A percentile compares a stretch with the other conserved stretches of the same genome.
Conservation (phyloP, 129 eudicot genomes). For the Artemisia argyi region DNA sequence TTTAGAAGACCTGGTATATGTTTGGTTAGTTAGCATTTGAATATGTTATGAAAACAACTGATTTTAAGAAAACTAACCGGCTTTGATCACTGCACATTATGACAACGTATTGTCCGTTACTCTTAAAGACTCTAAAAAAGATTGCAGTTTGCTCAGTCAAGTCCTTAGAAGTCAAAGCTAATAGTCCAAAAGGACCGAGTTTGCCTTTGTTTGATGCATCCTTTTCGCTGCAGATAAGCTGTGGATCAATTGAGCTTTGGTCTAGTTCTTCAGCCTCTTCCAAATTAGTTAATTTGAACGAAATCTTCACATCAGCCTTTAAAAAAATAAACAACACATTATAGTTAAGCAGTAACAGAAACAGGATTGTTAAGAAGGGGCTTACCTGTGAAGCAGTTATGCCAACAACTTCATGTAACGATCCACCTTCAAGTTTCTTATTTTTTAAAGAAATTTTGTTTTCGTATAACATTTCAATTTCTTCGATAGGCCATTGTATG, state of each 20-base stretch:
- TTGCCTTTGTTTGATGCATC: constrained; percentile 44
- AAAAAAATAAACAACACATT: background rate
- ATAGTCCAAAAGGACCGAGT: constrained; percentile 79
- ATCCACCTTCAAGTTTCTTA: constrained; percentile 30
- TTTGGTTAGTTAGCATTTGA: background rate
- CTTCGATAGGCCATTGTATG: constrained; percentile 41
- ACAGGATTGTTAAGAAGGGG: too few relatives aligned
- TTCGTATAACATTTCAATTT: constrained; percentile 24
- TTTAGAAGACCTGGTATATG: constrained; percentile 47
- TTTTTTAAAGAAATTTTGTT: constrained; percentile 13
- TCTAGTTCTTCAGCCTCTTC: constrained; percentile 47
- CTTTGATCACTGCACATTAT: constrained; percentile 90
- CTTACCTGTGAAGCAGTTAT: constrained; percentile 42
- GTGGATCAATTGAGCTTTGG: constrained; percentile 46
- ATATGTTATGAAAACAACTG: background rate
- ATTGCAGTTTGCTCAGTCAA: constrained; percentile 70
- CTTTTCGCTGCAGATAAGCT: constrained; percentile 40
- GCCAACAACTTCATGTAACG: constrained; percentile 30
- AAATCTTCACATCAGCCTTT: constrained; percentile 77
- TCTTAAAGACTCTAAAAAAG: constrained; percentile 53
- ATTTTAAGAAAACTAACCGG: constrained; percentile 44
- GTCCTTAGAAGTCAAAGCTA: constrained; percentile 63
- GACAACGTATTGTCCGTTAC: constrained; percentile 37
- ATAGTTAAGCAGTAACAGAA: background rate
- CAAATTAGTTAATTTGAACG: constrained; percentile 49